Evolutionary conservation across 306 rosid genomes (phyloP).

Genomic region (Bauhinia variegata): DNA sequence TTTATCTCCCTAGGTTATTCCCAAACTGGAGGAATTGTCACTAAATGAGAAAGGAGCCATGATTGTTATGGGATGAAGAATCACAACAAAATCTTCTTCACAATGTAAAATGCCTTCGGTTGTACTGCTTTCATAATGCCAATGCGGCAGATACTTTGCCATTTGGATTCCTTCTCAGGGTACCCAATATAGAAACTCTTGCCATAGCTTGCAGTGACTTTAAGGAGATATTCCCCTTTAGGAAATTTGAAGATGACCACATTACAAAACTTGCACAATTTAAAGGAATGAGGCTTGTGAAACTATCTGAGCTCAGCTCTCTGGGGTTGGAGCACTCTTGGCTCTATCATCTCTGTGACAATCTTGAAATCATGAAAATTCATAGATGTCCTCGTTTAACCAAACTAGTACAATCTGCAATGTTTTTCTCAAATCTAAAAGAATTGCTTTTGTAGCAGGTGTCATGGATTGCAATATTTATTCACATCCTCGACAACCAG

Average conservation of each 20-base stretch:
- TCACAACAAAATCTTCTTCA: background rate
- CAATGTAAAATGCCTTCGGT: background rate
- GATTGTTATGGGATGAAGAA: background rate
- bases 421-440: background rate
- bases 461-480: conserved; percentile 1
- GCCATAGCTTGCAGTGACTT: too few species aligned
- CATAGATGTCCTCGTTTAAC: background rate
- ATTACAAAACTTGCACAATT: background rate
- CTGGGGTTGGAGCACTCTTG: background rate
- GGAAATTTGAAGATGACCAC: background rate
- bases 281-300: background rate
- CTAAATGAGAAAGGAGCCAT: background rate
- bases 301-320: background rate
- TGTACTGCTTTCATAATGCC: background rate
- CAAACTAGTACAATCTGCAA: background rate
- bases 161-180: too few species aligned
- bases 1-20: background rate
- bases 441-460: background rate
- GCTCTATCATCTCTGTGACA: background rate
- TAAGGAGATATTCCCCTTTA: background rate
- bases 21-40: background rate
- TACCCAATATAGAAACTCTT: too few species aligned
- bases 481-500: conserved; percentile 6
- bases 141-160: background rate
- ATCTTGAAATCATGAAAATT: background rate